Evolutionary conservation across 768 basidiomycete species (phyloP).

Genomic region (Lactifluus echinatus): DNA sequence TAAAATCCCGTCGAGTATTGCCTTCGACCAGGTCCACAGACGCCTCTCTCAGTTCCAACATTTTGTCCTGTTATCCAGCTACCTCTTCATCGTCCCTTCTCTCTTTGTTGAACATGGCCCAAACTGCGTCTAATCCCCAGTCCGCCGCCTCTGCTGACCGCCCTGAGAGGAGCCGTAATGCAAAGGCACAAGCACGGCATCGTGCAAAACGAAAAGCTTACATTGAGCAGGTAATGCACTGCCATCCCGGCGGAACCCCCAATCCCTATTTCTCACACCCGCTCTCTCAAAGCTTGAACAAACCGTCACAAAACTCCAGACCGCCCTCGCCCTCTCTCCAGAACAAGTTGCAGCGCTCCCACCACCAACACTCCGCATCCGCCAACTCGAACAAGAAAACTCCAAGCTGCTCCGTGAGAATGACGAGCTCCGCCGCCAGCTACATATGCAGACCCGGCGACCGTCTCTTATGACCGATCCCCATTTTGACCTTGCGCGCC

Average conservation of each 20-base stretch:
- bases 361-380: slow-evolving; percentile 64
- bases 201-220: slow-evolving; percentile 90
- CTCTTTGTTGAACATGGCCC: background rate
- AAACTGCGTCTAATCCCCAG: background rate
- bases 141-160: background rate
- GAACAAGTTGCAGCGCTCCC: slow-evolving; percentile 70
- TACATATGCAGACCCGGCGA: slow-evolving; percentile 28
- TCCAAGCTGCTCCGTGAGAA: slow-evolving; percentile 60
- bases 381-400: slow-evolving; percentile 80
- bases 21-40: background rate
- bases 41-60: background rate
- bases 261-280: background rate
- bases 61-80: background rate
- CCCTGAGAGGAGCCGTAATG: slow-evolving; percentile 80
- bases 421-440: slow-evolving; percentile 61
- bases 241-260: background rate
- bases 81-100: background rate
- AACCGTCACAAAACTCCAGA: slow-evolving; percentile 78
- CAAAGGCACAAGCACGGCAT: slow-evolving; percentile 82
- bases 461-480: slow-evolving; percentile 18
- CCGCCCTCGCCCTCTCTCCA: slow-evolving; percentile 58
- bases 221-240: slow-evolving; percentile 65
- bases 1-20: slow-evolving; percentile 11
- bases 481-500: slow-evolving; percentile 19
- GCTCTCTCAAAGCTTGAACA: slow-evolving; percentile 57